Base-by-base conservation (phyloP, 2,329 filamentous ascomycete species). In the Zopfia rhizophila region DNA sequence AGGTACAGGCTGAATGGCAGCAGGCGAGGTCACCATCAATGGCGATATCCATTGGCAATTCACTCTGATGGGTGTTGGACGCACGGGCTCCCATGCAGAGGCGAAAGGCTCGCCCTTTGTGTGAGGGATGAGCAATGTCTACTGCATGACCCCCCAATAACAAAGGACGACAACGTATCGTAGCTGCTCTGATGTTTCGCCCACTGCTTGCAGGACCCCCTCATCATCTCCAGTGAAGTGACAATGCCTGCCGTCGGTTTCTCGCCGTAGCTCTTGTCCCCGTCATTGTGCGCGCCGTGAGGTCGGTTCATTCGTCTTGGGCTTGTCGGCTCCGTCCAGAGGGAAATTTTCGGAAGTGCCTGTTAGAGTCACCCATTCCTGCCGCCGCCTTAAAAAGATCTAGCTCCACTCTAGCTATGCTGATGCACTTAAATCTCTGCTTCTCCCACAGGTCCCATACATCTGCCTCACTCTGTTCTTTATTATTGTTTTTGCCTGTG, bases 291-390 rank as follows among this genome's bases (percentile, higher is more conserved):
- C 45, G 27, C 52, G 36, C n/a, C n/a, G n/a, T n/a, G n/a, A n/a
- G n/a, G n/a, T n/a, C n/a, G n/a, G n/a, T n/a, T n/a, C n/a, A n/a
- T n/a, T n/a, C n/a, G n/a, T n/a, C n/a, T n/a, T n/a, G n/a, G n/a
- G n/a, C n/a, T n/a, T n/a, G n/a, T n/a, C n/a, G n/a, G n/a, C 56
- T 44, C 48, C 44, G 50, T 51, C 52, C 32, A 47, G 31, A 23
- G 55, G 32, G 52, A 54, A 57, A 53, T 58, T 58, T 49, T 61
- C 56, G 53, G 59, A 38, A 24, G 41, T 53, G 33, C 48, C 53
- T 48, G 17, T 55, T 60, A 46, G 63, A 67, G 60, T 65, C 63
- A 65, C 53, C 50, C 59, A 38, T 36, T 40, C 48, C 51, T 53
- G 51, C 45, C 43, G 29, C 17, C 23, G 19, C 40, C 29, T 46